Base-by-base conservation (phyloP, 768 basidiomycete species). In the Leccinum subtestaceum region DNA sequence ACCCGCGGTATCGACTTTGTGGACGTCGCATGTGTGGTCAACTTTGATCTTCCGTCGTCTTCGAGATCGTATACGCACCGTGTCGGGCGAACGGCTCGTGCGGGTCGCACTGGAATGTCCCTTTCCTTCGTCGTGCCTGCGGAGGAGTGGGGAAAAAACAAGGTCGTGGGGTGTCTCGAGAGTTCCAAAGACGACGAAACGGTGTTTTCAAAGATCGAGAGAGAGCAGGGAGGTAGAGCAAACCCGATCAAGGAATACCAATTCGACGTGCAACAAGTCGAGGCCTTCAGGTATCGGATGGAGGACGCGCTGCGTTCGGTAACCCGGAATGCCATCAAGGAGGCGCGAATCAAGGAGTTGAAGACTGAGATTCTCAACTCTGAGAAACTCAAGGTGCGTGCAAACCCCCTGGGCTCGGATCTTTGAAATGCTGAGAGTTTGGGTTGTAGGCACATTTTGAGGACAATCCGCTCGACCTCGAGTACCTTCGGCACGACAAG, bases 281-380 rank as follows among this genome's bases (percentile, higher is more conserved):
- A 99, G 66, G 94, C 93, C 21, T 99, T 99, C 77, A 79, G 95
- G 68, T 99, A 99, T 76, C 83, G 97, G 51, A 98, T 98, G 96
- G 93, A 96, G 69, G 97, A 98, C 69, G 97, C 93, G 2, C 70
- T 98, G 66, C 80, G 93, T 63, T 84, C 88, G 49, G 95, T 97
- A 10, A 98, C 97, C 56, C 82, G 87, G 64, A 87, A 84, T 57
- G 85, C 88, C 7, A 85, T 98, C 61, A 84, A 87, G 63, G 96
- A 99, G 73, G 97, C 97, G 2, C 79, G 95, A 65, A 80, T 97
- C 49, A 96, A 95, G 73, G 96, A 98, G 73, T 76, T 98, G 65
- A 95, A 96, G 74, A 76, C 86, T 31, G 97, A 99, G 74, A 87
- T 98, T 38, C 73, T 99, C 63, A 95, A 97, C 71, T 95, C 93